Conservation (phyloP, 2,329 filamentous ascomycete genomes). For the Fusarium sp. region DNA sequence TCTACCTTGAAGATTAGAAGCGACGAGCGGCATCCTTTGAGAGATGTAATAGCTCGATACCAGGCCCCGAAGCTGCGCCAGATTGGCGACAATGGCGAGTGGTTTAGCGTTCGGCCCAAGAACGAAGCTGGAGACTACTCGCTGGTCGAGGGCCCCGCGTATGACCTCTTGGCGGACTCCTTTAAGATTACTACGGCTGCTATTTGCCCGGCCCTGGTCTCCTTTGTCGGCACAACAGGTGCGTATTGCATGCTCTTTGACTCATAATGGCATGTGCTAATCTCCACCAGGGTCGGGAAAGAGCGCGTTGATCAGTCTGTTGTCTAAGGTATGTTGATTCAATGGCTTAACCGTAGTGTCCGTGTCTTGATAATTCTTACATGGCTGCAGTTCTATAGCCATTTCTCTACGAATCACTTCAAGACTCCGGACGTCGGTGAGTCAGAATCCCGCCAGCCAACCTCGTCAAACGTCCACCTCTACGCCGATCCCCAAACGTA, state of each 20-base stretch:
- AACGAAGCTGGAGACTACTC: not conserved
- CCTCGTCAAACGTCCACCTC: not conserved
- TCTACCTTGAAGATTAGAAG: not conserved
- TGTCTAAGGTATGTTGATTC: not conserved
- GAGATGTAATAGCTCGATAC: not conserved
- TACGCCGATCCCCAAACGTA: not conserved
- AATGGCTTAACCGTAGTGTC: not conserved
- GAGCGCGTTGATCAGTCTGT: not conserved
- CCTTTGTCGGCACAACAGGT: not conserved
- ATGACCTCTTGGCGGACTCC: not conserved
- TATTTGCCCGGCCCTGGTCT: not conserved
- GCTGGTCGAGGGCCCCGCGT: not conserved
- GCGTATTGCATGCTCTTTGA: not conserved
- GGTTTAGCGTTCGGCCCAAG: not conserved
- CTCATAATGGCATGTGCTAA: not conserved
- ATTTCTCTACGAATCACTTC: not conserved
- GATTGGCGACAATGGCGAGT: not conserved
- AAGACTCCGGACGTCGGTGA: not conserved
- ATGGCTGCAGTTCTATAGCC: not conserved
- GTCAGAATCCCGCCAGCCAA: not conserved
- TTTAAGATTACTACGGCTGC: fast-evolving
- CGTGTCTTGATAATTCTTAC: not conserved
- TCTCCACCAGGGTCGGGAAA: not conserved
- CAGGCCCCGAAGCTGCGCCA: not conserved
- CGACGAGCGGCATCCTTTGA: not conserved